Evolutionary conservation across 2,329 filamentous ascomycete genomes (phyloP).

Genomic region (Fusarium brevicatenulatum): DNA sequence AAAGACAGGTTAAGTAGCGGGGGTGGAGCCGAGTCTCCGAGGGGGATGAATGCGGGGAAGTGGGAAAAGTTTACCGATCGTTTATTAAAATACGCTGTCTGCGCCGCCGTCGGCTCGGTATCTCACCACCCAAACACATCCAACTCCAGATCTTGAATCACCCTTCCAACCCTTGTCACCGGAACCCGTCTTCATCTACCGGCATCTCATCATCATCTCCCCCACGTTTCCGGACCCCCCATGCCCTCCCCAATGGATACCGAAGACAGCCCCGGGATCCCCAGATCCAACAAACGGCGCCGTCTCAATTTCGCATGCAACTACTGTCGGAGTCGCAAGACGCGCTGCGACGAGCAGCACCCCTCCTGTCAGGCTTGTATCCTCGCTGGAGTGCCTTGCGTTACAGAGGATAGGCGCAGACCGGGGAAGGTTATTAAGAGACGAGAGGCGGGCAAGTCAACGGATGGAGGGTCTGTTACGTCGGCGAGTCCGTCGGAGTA

Average conservation of each 20-base stretch:
- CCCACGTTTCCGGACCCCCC: background rate
- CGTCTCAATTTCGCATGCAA: constrained; percentile 24
- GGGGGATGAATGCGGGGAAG: constrained; percentile 8
- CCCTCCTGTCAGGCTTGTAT: constrained; percentile 14
- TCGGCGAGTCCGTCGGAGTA: background rate
- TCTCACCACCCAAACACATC: background rate
- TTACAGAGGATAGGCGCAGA: constrained; percentile 4
- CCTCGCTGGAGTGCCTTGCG: background rate
- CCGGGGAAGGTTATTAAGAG: constrained; percentile 7
- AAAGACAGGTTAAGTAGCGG: background rate
- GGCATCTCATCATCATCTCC: background rate
- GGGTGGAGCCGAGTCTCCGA: constrained; percentile 24
- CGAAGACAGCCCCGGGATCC: constrained; percentile 5
- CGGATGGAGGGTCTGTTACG: background rate
- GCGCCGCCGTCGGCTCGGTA: constrained; percentile 18
- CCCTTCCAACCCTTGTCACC: background rate
- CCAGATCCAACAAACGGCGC: background rate
- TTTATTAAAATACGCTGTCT: background rate
- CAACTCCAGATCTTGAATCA: background rate
- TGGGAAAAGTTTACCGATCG: background rate
- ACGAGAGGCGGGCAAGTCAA: constrained; percentile 3
- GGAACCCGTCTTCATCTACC: background rate
- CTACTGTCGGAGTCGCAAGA: constrained; percentile 13
- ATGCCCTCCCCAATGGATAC: constrained; percentile 20
- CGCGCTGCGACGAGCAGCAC: constrained; percentile 1